Conservation (phyloP, 1,139 yeast species). For the Protomyces inundatus region DNA sequence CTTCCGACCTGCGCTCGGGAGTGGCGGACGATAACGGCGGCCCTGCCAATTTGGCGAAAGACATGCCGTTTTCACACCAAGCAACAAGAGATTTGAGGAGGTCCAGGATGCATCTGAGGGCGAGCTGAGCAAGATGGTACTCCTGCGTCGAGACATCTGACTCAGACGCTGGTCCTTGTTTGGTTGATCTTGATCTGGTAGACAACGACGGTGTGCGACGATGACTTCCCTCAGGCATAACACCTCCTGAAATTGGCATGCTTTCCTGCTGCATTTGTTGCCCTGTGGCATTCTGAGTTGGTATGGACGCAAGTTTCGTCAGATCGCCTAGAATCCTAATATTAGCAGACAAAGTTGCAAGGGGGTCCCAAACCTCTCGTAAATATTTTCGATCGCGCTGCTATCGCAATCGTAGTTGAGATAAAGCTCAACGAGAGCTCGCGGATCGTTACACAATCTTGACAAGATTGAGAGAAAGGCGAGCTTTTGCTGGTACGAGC, state of each 20-base stretch:
- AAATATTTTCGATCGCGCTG: slow-evolving; percentile 70
- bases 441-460: slow-evolving; percentile 78
- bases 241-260: background rate
- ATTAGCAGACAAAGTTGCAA: slow-evolving; percentile 47
- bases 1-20: background rate
- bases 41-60: slow-evolving; percentile 34
- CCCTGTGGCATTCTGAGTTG: slow-evolving; percentile 61
- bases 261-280: slow-evolving; percentile 56
- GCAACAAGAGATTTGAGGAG: slow-evolving; percentile 72
- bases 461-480: slow-evolving; percentile 74
- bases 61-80: slow-evolving; percentile 79
- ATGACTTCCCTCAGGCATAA: slow-evolving; percentile 13
- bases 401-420: slow-evolving; percentile 90
- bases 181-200: slow-evolving; percentile 27
- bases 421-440: slow-evolving; percentile 85
- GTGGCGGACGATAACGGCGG: background rate
- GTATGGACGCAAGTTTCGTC: slow-evolving; percentile 46
- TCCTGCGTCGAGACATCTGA: slow-evolving; percentile 53
- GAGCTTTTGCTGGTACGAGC: slow-evolving; percentile 88
- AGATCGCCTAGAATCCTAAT: slow-evolving; percentile 25
- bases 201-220: slow-evolving; percentile 32
- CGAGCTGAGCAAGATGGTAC: slow-evolving; percentile 74
- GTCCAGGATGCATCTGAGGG: slow-evolving; percentile 76
- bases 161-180: slow-evolving; percentile 9
- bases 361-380: slow-evolving; percentile 48